Base-by-base conservation (phyloP, 108 stramenopile genomes). In the Cyclotella distinguenda region DNA sequence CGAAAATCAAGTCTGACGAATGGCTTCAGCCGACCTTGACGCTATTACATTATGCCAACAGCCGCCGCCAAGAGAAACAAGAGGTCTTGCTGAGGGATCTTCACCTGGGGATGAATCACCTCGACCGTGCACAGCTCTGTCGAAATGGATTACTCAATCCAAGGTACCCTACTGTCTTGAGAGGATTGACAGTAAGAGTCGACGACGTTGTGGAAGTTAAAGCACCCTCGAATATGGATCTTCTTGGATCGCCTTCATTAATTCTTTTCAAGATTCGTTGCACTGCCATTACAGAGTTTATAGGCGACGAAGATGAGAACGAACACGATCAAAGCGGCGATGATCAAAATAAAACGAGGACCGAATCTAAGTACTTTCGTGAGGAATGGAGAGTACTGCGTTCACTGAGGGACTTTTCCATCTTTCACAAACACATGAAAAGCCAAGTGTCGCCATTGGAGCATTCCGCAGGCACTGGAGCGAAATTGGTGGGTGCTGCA, bases 321-420 rank as follows among this genome's bases (percentile, higher is more conserved):
- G 15, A 19, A 33, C 32, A 44, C 63, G 9, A 45, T 38, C n/a
- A n/a, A n/a, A n/a, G n/a, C n/a, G n/a, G n/a, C n/a, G n/a, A n/a
- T n/a, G n/a, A n/a, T n/a, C n/a, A n/a, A 22, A 45, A 43, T 25
- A 73, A 56, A 26, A 30, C 34, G 18, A n/a, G 19, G 22, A 36
- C 33, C 27, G 36, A 55, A 58, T 36, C 74, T 7, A 63, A 62
- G 50, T 78, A 68, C 40, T 80, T 80, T 26, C 70, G 76, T 10
- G 94, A 95, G 63, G 89, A 90, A 55, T 95, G 89, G 87, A 79
- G 87, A 11, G 82, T 95, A 3, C 66, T 86, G 16, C 75, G 94
- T 0, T 80, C 89, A 18, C 83, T 89, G 52, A 84, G 81, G 60
- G 94, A 92, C 52, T 92, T 95, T 65, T 78, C 88, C 19, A 58